Conservation (phyloP, 1,284 basidiomycete genomes). For the Earliella scabrosa region DNA sequence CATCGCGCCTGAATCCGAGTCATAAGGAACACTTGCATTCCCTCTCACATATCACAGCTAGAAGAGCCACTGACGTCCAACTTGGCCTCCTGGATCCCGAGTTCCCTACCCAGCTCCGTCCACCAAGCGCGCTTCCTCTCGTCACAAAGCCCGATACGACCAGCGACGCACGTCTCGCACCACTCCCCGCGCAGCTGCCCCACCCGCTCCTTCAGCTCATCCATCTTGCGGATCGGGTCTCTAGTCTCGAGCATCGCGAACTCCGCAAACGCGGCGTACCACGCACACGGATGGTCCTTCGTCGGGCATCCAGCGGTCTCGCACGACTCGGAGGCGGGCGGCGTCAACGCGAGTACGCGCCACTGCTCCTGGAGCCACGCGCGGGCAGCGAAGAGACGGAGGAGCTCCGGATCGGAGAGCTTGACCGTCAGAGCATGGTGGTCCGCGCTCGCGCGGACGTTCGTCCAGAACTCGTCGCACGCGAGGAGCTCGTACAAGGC, state of each 20-base stretch:
- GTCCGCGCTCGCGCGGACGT: neutral
- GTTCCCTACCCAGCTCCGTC: neutral
- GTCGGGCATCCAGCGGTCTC: neutral
- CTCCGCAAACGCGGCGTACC: neutral
- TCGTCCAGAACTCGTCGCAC: conserved; percentile 26
- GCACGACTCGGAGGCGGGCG: too few relatives aligned
- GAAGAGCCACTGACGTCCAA: too few relatives aligned
- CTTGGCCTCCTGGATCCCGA: too few relatives aligned
- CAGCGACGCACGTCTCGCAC: neutral
- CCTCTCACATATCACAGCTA: too few relatives aligned
- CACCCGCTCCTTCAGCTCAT: neutral
- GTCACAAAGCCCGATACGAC: neutral
- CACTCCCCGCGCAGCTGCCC: neutral
- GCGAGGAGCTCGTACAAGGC: conserved; percentile 43
- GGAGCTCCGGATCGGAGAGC: conserved; percentile 12
- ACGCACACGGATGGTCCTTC: neutral
- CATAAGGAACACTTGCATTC: too few relatives aligned
- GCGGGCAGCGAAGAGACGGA: conserved; percentile 25
- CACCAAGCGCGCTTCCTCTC: neutral
- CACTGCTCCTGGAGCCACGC: conserved; percentile 27
- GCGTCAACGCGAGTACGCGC: conserved; percentile 17
- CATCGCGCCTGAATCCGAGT: too few relatives aligned
- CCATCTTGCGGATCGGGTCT: neutral
- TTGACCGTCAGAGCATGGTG: neutral
- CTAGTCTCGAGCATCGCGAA: neutral